Evolutionary conservation across 495 filamentous ascomycete species (phyloP).

Genomic region (Lasiosphaeris hirsuta): DNA sequence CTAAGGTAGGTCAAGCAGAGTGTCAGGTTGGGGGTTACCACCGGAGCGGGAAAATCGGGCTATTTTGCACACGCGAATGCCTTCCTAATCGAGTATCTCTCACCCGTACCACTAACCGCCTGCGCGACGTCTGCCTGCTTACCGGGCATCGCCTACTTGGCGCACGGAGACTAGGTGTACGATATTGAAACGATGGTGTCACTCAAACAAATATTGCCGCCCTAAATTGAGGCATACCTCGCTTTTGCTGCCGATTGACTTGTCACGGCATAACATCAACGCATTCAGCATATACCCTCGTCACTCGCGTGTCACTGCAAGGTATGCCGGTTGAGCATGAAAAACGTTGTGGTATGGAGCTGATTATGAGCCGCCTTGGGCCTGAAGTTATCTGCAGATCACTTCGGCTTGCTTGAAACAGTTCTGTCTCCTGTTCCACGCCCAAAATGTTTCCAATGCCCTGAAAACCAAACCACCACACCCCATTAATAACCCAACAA

Average conservation of each 20-base stretch:
- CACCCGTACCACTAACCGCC: background rate
- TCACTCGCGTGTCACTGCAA: background rate
- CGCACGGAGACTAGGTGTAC: too few relatives aligned
- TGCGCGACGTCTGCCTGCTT: too few relatives aligned
- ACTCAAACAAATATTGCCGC: too few relatives aligned
- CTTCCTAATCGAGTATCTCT: background rate
- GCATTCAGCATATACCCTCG: background rate
- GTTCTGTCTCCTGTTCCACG: background rate
- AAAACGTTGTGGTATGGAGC: background rate
- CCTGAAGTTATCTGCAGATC: background rate
- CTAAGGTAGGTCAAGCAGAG: too few relatives aligned
- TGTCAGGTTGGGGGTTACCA: background rate
- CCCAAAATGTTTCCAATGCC: background rate
- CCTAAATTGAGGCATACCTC: too few relatives aligned
- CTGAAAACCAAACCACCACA: background rate
- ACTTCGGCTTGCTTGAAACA: constrained; percentile 1
- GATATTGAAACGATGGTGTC: too few relatives aligned
- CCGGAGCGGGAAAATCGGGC: constrained; percentile 5
- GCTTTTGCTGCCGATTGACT: too few relatives aligned
- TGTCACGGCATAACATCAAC: too few relatives aligned
- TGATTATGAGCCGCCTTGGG: constrained; percentile 6
- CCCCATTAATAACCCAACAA: background rate
- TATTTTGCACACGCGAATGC: constrained; percentile 1
- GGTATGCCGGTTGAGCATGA: background rate
- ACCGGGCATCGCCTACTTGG: too few relatives aligned